These are phyloP conservation scores for Wallacemonas sp. DNA, from an alignment of 208 protist genomes.

Conservation along the genomic window DNA sequence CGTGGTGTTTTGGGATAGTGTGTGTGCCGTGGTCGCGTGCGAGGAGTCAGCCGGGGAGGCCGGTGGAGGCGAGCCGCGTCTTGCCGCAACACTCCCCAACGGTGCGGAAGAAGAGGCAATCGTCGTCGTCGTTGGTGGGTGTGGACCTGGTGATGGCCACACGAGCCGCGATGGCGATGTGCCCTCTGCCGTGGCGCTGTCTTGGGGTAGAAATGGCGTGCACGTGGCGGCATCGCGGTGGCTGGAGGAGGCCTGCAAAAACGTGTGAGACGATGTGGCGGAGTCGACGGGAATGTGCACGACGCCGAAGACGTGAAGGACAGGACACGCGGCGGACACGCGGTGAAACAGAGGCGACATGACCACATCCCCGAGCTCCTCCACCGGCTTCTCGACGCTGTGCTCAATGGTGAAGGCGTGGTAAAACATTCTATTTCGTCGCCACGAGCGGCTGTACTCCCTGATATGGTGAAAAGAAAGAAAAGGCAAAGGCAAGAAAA, in stretches of 20 bases:
- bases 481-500: not conserved
- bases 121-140: not conserved
- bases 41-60: no score
- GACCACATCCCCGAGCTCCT: slow-evolving; percentile 50
- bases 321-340: slow-evolving; percentile 53
- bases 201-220: not conserved
- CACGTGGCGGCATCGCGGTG: not conserved
- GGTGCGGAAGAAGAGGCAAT: no score
- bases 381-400: slow-evolving; percentile 42
- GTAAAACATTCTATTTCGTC: slow-evolving; percentile 69
- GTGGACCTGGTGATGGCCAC: not conserved
- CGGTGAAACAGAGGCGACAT: slow-evolving; percentile 62
- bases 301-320: slow-evolving; percentile 79
- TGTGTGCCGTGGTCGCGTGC: not conserved
- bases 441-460: no score
- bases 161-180: not conserved
- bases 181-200: not conserved
- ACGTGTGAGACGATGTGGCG: not conserved
- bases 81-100: no score
- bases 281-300: slow-evolving; percentile 25
- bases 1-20: not conserved
- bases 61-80: not conserved
- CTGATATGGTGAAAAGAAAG: not conserved
- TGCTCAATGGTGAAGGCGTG: slow-evolving; percentile 62
- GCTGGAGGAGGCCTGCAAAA: not conserved